phyloP scores from a whole-genome alignment of 1,284 basidiomycete species.

The Termitomyces sp. region DNA sequence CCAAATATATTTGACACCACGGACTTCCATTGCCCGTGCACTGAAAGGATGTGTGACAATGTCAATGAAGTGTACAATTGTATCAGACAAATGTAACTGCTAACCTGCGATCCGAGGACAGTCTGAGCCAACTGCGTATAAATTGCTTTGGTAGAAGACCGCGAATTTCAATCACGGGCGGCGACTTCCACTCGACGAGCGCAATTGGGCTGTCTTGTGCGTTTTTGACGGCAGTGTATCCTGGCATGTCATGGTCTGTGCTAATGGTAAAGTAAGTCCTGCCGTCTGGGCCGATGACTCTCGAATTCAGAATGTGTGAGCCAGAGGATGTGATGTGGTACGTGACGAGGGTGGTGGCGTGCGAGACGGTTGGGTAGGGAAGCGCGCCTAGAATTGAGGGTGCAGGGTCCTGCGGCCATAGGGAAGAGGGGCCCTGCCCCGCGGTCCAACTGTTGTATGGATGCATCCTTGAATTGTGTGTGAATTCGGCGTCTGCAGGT shows the following conservation, averaged over 20 bases:
- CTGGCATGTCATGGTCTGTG: constrained; percentile 45
- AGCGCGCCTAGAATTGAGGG: constrained; percentile 58
- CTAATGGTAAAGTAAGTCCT: constrained; percentile 36
- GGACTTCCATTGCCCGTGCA: constrained; percentile 33
- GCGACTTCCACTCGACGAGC: constrained; percentile 54
- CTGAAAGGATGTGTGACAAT: constrained; percentile 16
- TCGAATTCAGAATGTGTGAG: constrained; percentile 48
- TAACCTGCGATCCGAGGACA: constrained; percentile 49
- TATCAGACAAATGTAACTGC: constrained; percentile 9
- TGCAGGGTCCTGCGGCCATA: constrained; percentile 19
- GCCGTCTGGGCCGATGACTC: constrained; percentile 43
- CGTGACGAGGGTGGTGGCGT: constrained; percentile 33
- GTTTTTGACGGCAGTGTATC: constrained; percentile 51
- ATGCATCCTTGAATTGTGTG: constrained; percentile 19
- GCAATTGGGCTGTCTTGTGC: constrained; percentile 43
- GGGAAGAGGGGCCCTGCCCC: constrained; percentile 21
- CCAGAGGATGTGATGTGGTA: constrained; percentile 49
- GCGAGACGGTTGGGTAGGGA: constrained; percentile 41
- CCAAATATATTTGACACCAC: constrained; percentile 34
- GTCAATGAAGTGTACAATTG: constrained; percentile 3
- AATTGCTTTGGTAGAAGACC: constrained; percentile 37
- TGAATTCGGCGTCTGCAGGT: neutral
- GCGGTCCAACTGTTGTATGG: constrained; percentile 29
- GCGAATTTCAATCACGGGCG: constrained; percentile 51
- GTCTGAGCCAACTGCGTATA: constrained; percentile 49